Base-by-base conservation (phyloP, 306 rosid species). In the Casuarina equisetifolia region DNA sequence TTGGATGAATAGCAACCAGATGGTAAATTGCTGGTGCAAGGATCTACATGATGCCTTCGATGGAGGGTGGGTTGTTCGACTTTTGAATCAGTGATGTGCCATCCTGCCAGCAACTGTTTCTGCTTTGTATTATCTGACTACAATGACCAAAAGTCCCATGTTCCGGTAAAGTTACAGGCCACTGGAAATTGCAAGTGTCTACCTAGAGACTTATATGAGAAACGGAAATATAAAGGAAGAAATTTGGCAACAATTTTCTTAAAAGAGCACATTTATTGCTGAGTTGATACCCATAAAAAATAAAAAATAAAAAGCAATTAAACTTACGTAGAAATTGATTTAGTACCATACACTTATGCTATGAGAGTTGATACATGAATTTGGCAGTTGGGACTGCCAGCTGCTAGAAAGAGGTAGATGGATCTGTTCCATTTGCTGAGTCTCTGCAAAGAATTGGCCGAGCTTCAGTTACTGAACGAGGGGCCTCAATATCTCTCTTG, bases 401-500 rank as follows among this genome's bases (percentile, higher is more conserved):
- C 35, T 10, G 54, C 82, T 85, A 95, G 71, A 88, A 88, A 79
- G 84, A 92, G 58, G 83, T 70, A 4, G 94, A 87, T 50, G 92
- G 77, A 73, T 92, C 96, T 7, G 82, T 49, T 69, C 89, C 88
- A 77, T 89, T 88, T 69, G 92, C 78, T 5, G 95, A 78, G 88
- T 95, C 98, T 84, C 89, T 86, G 57, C 90, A 87, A 72, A 95
- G 98, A 83, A 95, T 95, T 61, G 98, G 91, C 25, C 97, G 78
- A 11, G 98, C 98, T 92, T 95, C 98, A 25, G 82, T 83, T 43
- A 92, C 92, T 12, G 97, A 92, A 73, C 97, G 97, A 79, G 98
- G 98, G 38, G 97, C 92, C 84, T 92, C 97, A 20, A 95, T 80
- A 78, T 95, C 98, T 84, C 49, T 91, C 97, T 74, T 91, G 93